Evolutionary conservation across 495 filamentous ascomycete genomes (phyloP).

Genomic region (Penicillium cataractarum): DNA sequence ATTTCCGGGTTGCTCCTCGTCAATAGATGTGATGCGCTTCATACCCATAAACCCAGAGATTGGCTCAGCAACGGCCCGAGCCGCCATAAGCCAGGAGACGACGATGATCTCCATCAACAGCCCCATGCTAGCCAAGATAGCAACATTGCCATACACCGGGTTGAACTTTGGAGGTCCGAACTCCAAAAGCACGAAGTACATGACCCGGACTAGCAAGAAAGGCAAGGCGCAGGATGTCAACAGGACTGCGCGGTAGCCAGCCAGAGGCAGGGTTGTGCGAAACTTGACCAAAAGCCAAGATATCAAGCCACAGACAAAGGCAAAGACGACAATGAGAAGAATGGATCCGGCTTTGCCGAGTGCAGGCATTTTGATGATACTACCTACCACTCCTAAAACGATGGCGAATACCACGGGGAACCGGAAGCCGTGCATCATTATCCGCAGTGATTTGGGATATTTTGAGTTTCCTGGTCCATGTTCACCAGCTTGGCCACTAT

Average conservation of each 20-base stretch:
- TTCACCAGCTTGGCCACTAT: conserved; percentile 38
- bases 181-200: conserved; percentile 31
- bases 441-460: conserved; percentile 23
- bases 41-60: conserved; percentile 12
- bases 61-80: conserved; percentile 33
- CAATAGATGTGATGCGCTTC: conserved; percentile 6
- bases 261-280: conserved; percentile 25
- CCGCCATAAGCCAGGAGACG: conserved; percentile 24
- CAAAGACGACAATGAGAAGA: conserved; percentile 31
- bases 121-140: conserved; percentile 33
- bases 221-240: conserved; percentile 28
- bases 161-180: conserved; percentile 33
- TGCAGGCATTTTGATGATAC: conserved; percentile 21
- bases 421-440: conserved; percentile 30
- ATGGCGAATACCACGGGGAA: conserved; percentile 34
- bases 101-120: conserved; percentile 39
- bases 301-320: conserved; percentile 31
- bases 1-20: conserved; percentile 10
- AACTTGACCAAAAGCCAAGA: conserved; percentile 29
- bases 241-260: conserved; percentile 28
- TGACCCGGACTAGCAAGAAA: conserved; percentile 31
- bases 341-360: conserved; percentile 30
- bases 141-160: conserved; percentile 23
- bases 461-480: conserved; percentile 36
- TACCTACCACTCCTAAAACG: conserved; percentile 32